Conservation (phyloP, 768 basidiomycete species). For the Mycena vitilis region DNA sequence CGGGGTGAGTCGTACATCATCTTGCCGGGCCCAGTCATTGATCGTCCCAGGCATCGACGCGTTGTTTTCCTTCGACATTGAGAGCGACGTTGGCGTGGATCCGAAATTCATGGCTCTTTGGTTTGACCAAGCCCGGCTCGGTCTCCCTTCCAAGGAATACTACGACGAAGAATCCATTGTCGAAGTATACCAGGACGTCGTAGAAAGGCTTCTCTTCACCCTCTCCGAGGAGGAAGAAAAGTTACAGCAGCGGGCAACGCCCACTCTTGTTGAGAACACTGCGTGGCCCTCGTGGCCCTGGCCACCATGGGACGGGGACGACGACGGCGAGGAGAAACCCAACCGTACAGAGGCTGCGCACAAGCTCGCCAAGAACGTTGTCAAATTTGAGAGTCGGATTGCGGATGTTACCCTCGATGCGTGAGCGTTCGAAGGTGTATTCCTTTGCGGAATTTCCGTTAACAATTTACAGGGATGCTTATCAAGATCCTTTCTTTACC, state of each 20-base stretch:
- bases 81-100: conserved; percentile 89
- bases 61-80: conserved; percentile 84
- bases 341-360: conserved; percentile 67
- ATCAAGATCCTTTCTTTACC: conserved; percentile 84
- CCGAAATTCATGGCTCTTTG: conserved; percentile 88
- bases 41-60: conserved; percentile 71
- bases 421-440: conserved; percentile 51
- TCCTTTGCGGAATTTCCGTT: background rate
- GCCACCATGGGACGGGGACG: conserved; percentile 85
- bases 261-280: conserved; percentile 43
- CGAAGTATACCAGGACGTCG: conserved; percentile 75
- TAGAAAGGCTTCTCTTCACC: conserved; percentile 73
- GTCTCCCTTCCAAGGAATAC: conserved; percentile 95
- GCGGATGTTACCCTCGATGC: conserved; percentile 85
- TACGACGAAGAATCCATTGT: conserved; percentile 81
- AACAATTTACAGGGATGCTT: conserved; percentile 62
- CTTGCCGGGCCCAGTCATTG: background rate
- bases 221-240: conserved; percentile 65
- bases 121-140: conserved; percentile 85
- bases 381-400: conserved; percentile 82
- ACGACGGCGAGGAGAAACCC: conserved; percentile 60
- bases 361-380: conserved; percentile 75
- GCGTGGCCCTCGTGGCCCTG: conserved; percentile 87
- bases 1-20: conserved; percentile 62
- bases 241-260: conserved; percentile 27